Evolutionary conservation across 768 basidiomycete genomes (phyloP).

Genomic region (Podaxis carcinomalis): DNA sequence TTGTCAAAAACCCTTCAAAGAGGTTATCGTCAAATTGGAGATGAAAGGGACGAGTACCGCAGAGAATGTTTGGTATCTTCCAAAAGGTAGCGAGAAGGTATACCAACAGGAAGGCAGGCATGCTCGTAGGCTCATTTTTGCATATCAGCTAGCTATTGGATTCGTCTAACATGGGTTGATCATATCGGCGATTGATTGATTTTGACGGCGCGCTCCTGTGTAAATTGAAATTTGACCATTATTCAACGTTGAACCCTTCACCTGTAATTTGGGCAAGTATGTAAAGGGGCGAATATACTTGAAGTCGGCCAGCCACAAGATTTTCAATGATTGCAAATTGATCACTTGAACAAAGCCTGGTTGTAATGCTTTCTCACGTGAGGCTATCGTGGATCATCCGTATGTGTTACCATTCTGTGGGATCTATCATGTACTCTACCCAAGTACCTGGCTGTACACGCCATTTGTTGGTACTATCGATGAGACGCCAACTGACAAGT

Average conservation of each 20-base stretch:
- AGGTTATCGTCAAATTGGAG: too few species aligned
- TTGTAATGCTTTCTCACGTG: conserved; percentile 1
- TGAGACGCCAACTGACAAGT: neutral
- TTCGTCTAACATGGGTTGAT: neutral
- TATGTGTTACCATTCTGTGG: too few species aligned
- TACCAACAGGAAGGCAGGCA: too few species aligned
- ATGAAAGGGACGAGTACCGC: neutral
- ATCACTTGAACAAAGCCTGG: conserved; percentile 18
- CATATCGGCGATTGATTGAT: neutral
- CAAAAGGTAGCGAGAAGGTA: neutral
- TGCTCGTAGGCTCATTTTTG: neutral
- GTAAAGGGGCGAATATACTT: conserved; percentile 14
- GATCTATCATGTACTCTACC: conserved; percentile 1
- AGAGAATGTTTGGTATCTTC: neutral
- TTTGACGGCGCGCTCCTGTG: conserved; percentile 1
- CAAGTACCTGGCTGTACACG: conserved; percentile 1
- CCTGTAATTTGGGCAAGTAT: too few species aligned
- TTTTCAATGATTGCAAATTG: conserved; percentile 17
- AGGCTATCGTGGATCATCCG: conserved; percentile 9
- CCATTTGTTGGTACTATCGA: neutral
- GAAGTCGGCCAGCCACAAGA: conserved; percentile 5
- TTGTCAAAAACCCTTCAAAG: too few species aligned
- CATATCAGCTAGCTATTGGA: neutral
- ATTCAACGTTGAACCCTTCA: too few species aligned
- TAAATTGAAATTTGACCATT: too few species aligned